Evolutionary conservation across 2,329 filamentous ascomycete genomes (phyloP).

Genomic region (Phialemonium atrogriseum): DNA sequence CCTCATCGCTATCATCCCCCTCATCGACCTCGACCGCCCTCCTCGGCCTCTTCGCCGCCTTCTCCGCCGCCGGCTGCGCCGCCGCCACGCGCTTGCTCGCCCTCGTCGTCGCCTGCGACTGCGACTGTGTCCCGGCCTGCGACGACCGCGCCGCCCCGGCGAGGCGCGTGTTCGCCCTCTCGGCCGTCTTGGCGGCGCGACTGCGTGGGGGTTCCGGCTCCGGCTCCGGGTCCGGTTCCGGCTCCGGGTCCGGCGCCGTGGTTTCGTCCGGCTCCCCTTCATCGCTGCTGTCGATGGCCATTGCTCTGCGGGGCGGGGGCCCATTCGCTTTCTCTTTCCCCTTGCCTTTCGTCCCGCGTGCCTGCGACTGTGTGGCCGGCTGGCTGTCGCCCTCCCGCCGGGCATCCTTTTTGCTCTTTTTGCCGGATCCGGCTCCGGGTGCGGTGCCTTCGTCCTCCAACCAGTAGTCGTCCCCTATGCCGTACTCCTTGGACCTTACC

Average conservation of each 20-base stretch:
- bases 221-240: constrained; percentile 10
- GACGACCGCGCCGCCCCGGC: constrained; percentile 10
- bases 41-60: constrained; percentile 25
- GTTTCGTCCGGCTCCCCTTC: constrained; percentile 15
- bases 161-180: constrained; percentile 15
- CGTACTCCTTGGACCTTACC: constrained; percentile 62
- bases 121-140: constrained; percentile 13
- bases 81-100: constrained; percentile 22
- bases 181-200: constrained; percentile 22
- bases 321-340: constrained; percentile 13
- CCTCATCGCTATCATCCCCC: constrained; percentile 21
- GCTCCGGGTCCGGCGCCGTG: constrained; percentile 9
- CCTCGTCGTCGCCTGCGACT: constrained; percentile 14
- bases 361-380: constrained; percentile 6
- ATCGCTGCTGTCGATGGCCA: constrained; percentile 29
- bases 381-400: constrained; percentile 10
- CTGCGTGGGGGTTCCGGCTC: constrained; percentile 17
- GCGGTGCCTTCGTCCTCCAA: constrained; percentile 40
- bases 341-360: constrained; percentile 19
- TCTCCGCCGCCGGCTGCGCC: constrained; percentile 24
- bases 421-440: constrained; percentile 7
- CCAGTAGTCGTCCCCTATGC: constrained; percentile 72
- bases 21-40: constrained; percentile 9
- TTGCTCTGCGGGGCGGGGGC: constrained; percentile 9
- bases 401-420: constrained; percentile 13